A percentile compares a stretch with the other conserved stretches of the same genome.
These are phyloP conservation scores for Dichotomopilus funicola DNA, from an alignment of 2,329 filamentous ascomycete species.

Conservation along the genomic window DNA sequence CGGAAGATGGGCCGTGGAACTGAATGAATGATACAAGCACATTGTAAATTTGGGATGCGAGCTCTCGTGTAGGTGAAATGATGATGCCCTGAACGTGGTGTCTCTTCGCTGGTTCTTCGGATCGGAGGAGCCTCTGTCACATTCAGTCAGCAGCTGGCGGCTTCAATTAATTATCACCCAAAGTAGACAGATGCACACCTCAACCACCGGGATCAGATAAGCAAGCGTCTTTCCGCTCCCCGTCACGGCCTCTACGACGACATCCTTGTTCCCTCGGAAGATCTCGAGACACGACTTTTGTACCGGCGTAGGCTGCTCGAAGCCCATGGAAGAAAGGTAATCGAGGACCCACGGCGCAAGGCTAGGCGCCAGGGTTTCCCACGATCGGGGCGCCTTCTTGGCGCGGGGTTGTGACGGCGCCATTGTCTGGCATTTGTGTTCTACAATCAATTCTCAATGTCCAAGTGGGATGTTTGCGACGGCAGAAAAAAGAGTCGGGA, in stretches of 20 bases:
- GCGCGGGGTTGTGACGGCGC: slow-evolving; percentile 17
- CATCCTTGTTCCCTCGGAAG: slow-evolving; percentile 72
- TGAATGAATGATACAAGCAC: slow-evolving; percentile 70
- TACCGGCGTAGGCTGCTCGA: slow-evolving; percentile 71
- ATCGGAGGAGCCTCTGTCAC: slow-evolving; percentile 64
- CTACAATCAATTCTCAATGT: neutral
- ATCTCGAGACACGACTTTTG: slow-evolving; percentile 74
- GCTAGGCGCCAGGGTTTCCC: slow-evolving; percentile 63
- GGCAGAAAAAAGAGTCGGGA: neutral
- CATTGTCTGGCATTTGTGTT: slow-evolving; percentile 9
- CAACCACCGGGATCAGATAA: slow-evolving; percentile 44
- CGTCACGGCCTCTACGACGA: slow-evolving; percentile 77
- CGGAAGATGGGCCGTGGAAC: slow-evolving; percentile 76
- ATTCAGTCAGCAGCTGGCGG: slow-evolving; percentile 37
- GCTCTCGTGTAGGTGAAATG: slow-evolving; percentile 85
- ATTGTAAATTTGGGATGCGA: slow-evolving; percentile 82
- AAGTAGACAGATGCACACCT: slow-evolving; percentile 41
- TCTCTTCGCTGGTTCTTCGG: slow-evolving; percentile 77
- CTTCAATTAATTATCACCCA: slow-evolving; percentile 31
- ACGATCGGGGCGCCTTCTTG: slow-evolving; percentile 41
- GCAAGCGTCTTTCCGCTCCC: slow-evolving; percentile 86
- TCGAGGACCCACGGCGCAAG: slow-evolving; percentile 74
- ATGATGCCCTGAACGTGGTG: slow-evolving; percentile 88
- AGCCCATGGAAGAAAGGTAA: slow-evolving; percentile 67
- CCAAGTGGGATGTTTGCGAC: neutral